Percentiles rank a stretch among this genome's conserved stretches.
Evolutionary conservation across 495 filamentous ascomycete species (phyloP).

Genomic region (Terfezia boudieri): DNA sequence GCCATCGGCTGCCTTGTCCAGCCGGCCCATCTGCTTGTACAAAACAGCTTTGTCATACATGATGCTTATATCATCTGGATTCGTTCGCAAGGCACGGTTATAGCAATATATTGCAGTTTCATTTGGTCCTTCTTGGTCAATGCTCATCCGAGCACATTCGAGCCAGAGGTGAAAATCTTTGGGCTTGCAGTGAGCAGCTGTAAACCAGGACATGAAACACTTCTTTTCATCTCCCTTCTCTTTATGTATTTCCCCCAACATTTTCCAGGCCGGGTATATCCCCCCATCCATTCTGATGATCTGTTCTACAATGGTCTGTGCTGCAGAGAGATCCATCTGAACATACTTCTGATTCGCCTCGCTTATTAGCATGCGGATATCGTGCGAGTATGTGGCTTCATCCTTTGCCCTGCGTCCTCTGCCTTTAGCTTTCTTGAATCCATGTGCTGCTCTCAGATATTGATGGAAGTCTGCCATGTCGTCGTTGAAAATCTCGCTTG

Average conservation of each 20-base stretch:
- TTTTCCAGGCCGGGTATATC: conserved; percentile 18
- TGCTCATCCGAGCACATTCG: conserved; percentile 17
- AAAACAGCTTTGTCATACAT: conserved; percentile 17
- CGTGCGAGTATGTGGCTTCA: conserved; percentile 17
- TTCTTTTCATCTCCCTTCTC: conserved; percentile 19
- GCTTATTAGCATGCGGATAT: conserved; percentile 14
- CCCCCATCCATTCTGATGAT: conserved; percentile 19
- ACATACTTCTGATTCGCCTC: conserved; percentile 16
- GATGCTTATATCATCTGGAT: conserved; percentile 19
- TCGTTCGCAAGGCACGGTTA: conserved; percentile 15
- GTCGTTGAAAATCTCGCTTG: conserved; percentile 13
- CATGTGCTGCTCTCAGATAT: conserved; percentile 15
- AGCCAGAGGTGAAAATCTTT: conserved; percentile 20
- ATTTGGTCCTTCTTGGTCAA: conserved; percentile 16
- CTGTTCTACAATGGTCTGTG: conserved; percentile 15
- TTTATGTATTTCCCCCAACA: conserved; percentile 18
- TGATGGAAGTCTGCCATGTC: conserved; percentile 19
- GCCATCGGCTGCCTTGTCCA: conserved; percentile 16
- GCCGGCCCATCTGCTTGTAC: conserved; percentile 14
- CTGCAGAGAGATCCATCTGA: conserved; percentile 12
- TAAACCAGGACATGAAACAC: conserved; percentile 16
- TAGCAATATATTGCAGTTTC: conserved; percentile 19
- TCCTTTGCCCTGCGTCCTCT: conserved; percentile 12
- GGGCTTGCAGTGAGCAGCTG: conserved; percentile 16
- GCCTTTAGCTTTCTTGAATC: conserved; percentile 12